Evolutionary conservation across 1,284 basidiomycete genomes (phyloP).

Genomic region (Tylopilus sp.): DNA sequence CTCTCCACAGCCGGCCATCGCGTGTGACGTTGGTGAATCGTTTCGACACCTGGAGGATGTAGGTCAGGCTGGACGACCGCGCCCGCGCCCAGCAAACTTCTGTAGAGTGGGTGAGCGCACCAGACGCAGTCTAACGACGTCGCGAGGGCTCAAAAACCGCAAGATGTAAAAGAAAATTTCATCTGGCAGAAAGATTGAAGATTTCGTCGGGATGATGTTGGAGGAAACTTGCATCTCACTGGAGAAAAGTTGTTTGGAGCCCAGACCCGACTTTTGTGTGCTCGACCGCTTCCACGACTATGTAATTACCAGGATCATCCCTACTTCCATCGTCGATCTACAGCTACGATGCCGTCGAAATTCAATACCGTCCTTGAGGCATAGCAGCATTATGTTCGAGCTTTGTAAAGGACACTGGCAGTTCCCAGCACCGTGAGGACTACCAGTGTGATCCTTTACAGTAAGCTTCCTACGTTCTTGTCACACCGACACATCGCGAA

Average conservation of each 20-base stretch:
- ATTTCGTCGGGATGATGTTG: background rate
- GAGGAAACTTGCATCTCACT: conserved; percentile 10
- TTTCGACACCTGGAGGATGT: conserved; percentile 19
- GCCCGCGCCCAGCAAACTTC: background rate
- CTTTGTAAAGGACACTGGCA: background rate
- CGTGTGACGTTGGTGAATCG: conserved; percentile 14
- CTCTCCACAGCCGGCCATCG: conserved; percentile 20
- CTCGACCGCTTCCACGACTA: background rate
- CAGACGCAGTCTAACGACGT: conserved; percentile 20
- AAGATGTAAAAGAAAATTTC: conserved; percentile 21
- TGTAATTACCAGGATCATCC: background rate
- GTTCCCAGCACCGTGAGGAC: background rate
- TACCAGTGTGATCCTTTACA: background rate
- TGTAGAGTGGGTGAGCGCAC: conserved; percentile 5
- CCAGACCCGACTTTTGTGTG: background rate
- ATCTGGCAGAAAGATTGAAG: conserved; percentile 13
- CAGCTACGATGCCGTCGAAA: background rate
- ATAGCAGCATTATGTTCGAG: background rate
- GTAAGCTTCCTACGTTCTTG: background rate
- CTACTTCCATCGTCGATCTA: background rate
- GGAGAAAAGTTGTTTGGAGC: background rate
- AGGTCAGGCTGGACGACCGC: background rate
- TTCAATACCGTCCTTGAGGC: background rate
- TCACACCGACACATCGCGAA: background rate
- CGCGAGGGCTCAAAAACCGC: conserved; percentile 14